Evolutionary conservation across 345 rosid species (phyloP), one percentile per base, ranked within the genome.

Genomic region (Brassica carinata): DNA sequence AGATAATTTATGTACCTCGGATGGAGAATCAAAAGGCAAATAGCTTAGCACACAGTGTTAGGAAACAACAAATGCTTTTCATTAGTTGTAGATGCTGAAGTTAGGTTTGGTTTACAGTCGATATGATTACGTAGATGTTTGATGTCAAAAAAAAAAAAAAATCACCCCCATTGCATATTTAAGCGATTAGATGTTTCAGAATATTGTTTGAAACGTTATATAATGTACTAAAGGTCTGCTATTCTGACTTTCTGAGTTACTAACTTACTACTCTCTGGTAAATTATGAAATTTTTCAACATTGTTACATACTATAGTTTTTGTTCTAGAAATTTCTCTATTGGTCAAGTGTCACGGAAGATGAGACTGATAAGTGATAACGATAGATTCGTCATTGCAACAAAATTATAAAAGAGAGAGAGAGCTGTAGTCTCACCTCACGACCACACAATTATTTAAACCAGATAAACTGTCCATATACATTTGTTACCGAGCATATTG

Each of bases 351-450:
- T 78, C 45, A 38, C 4, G 18, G 18, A 64, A 51, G 57, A 79
- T 66, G 73, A 40, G 51, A 40, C 82, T 72, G 27, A 18, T 65
- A 27, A 40, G 67, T 72, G 34, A 17, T 65, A 67, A 66, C 77
- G 51, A 66, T 38, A 58, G 73, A 66, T 38, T 72, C 73, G 77
- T 73, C 82, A 72, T 72, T 72, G 76, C 81, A 64, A 77, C 67
- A 40, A 18, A 55, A 38, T 43, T 72, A 65, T 53, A 29, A 33
- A 36, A 58, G 27, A 59, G n/a, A 59, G 14, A 26, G 69, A 61
- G 43, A 72, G 64, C 15, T 59, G 82, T 73, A 31, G 31, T 31
- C 74, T 73, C 78, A 59, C 74, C 74, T 59, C 74, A 67, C 74
- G 69, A 10, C 78, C 67, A 79, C 68, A 67, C 57, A 48, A 73